These are phyloP conservation scores for Sclerotinia trifoliorum DNA, from an alignment of 2,329 filamentous ascomycete genomes.

Conservation along the genomic window DNA sequence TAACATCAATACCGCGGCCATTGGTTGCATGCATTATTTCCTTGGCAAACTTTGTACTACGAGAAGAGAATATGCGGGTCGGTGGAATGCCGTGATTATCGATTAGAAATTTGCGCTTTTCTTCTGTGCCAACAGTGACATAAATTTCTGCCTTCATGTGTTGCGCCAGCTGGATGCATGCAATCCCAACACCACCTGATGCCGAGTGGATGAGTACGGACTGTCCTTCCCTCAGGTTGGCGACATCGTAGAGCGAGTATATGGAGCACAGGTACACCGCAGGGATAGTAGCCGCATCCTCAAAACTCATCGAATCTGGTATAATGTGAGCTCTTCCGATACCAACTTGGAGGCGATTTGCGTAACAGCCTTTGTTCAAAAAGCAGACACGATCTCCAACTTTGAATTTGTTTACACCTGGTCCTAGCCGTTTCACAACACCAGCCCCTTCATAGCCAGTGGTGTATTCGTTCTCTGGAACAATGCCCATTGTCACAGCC, in stretches of 20 bases:
- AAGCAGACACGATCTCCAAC: constrained; percentile 33
- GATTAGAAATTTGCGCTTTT: constrained; percentile 7
- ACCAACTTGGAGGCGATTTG: constrained; percentile 22
- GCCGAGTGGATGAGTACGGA: constrained; percentile 39
- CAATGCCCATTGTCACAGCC: constrained; percentile 30
- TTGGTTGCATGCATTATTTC: neutral
- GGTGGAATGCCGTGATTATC: neutral
- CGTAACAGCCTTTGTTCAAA: constrained; percentile 22
- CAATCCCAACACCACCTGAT: constrained; percentile 39
- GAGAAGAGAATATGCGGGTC: neutral
- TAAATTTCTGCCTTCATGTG: constrained; percentile 42
- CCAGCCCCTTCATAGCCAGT: constrained; percentile 35
- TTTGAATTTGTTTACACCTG: constrained; percentile 27
- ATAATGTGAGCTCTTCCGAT: constrained; percentile 36
- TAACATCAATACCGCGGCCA: constrained; percentile 35
- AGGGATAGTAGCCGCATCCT: constrained; percentile 44
- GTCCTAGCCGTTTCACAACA: constrained; percentile 35
- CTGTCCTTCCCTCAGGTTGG: constrained; percentile 30
- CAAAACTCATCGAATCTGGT: constrained; percentile 42
- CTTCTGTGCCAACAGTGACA: constrained; percentile 27
- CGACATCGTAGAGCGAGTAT: constrained; percentile 25
- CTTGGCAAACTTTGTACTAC: neutral
- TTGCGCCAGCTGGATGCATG: constrained; percentile 37
- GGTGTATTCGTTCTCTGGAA: constrained; percentile 26
- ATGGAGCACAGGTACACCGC: constrained; percentile 36